Conservation (phyloP, 371 early-diverging fungal genomes). For the Antonospora locustae region DNA sequence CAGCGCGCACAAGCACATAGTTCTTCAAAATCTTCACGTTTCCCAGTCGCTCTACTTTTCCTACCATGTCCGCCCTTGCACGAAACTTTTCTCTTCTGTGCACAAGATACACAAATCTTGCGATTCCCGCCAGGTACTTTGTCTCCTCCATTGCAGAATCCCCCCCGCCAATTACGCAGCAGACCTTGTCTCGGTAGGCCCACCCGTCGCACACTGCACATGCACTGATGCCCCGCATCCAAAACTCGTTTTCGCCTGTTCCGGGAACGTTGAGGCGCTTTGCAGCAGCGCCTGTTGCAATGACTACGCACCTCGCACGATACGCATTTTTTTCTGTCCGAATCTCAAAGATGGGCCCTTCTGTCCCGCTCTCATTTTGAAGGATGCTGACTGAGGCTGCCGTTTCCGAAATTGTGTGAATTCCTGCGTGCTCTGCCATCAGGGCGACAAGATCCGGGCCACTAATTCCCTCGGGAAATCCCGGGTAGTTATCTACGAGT, state of each 20-base stretch:
- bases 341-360: slow-evolving; percentile 58
- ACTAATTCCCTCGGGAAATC: slow-evolving; percentile 53
- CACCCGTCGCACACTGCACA: slow-evolving; percentile 98
- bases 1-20: slow-evolving; percentile 63
- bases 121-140: slow-evolving; percentile 72
- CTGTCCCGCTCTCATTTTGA: slow-evolving; percentile 78
- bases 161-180: slow-evolving; percentile 83
- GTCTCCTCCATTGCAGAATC: slow-evolving; percentile 96
- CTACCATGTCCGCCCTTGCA: slow-evolving; percentile 82
- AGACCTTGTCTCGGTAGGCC: slow-evolving; percentile 73
- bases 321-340: slow-evolving; percentile 57
- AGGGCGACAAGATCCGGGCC: slow-evolving; percentile 53
- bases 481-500: slow-evolving; percentile 57
- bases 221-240: slow-evolving; percentile 88
- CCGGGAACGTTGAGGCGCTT: slow-evolving; percentile 62
- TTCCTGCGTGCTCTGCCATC: slow-evolving; percentile 70
- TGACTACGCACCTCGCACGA: slow-evolving; percentile 65
- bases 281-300: slow-evolving; percentile 94
- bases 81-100: slow-evolving; percentile 84
- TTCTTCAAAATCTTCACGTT: slow-evolving; percentile 81
- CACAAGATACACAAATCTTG: slow-evolving; percentile 71
- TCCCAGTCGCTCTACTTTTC: slow-evolving; percentile 63
- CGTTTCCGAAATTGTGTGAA: slow-evolving; percentile 70
- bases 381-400: slow-evolving; percentile 64
- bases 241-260: slow-evolving; percentile 65